Evolutionary conservation across 2,329 filamentous ascomycete genomes (phyloP).

Genomic region (Sphaerostilbella broomeana): DNA sequence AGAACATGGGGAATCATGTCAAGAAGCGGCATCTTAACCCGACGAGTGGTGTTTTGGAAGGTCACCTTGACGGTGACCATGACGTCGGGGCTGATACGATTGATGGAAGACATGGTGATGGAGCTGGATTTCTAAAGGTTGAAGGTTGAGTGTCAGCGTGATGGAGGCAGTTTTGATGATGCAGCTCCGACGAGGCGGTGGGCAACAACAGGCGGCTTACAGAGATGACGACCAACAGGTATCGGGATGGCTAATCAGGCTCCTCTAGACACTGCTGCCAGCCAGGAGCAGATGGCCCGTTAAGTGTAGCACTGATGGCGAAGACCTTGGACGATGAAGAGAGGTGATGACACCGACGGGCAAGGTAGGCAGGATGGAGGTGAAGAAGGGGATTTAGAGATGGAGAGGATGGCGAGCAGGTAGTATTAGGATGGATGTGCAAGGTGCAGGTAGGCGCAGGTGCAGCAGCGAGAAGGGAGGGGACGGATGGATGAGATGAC

Average conservation of each 20-base stretch:
- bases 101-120: slow-evolving; percentile 11
- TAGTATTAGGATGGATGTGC: slow-evolving; percentile 3
- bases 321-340: neutral
- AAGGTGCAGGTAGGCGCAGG: slow-evolving; percentile 11
- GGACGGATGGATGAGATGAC: slow-evolving; percentile 15
- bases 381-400: slow-evolving; percentile 4
- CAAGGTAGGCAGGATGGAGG: neutral
- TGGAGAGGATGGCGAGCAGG: slow-evolving; percentile 3
- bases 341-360: neutral
- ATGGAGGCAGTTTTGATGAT: neutral
- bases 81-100: slow-evolving; percentile 21
- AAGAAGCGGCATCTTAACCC: slow-evolving; percentile 82
- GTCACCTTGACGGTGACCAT: slow-evolving; percentile 77
- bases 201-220: slow-evolving; percentile 7
- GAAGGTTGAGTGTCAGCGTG: slow-evolving; percentile 1
- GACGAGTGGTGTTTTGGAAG: slow-evolving; percentile 66
- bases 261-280: neutral
- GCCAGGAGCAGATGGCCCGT: too few species aligned
- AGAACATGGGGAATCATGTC: slow-evolving; percentile 71
- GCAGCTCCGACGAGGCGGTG: slow-evolving; percentile 13
- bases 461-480: slow-evolving; percentile 15
- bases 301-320: too few species aligned
- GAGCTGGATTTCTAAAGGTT: slow-evolving; percentile 3
- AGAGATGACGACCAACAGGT: slow-evolving; percentile 9
- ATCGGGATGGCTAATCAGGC: too few species aligned